Evolutionary conservation across 2,329 filamentous ascomycete genomes (phyloP).

Genomic region (Colletotrichum sp.): DNA sequence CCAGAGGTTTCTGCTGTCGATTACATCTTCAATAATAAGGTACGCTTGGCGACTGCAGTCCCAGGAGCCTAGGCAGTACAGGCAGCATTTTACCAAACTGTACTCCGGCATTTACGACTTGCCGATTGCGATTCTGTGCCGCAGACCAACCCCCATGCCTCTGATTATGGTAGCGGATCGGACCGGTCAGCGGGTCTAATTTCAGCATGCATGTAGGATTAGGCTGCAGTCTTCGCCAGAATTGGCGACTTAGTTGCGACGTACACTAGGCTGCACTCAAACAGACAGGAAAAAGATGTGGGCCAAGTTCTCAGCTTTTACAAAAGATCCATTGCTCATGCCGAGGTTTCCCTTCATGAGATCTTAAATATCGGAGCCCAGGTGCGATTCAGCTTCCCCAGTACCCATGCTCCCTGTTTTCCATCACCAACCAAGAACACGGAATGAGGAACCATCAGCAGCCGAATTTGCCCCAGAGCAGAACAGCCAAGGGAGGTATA

Average conservation of each 20-base stretch:
- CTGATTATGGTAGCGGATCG: background rate
- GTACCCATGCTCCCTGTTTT: accelerated
- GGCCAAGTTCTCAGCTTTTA: background rate
- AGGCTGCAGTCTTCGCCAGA: background rate
- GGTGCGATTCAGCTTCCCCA: background rate
- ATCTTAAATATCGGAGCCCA: background rate
- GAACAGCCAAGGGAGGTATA: background rate
- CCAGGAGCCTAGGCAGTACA: background rate
- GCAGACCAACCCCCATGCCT: background rate
- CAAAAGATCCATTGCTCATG: background rate
- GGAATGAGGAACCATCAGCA: background rate
- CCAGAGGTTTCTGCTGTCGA: background rate
- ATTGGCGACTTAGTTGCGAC: accelerated
- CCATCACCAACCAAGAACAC: background rate
- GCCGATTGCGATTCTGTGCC: background rate
- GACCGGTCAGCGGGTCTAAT: background rate
- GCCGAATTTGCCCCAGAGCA: background rate
- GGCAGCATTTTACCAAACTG: accelerated
- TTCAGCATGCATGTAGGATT: background rate
- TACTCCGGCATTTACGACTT: background rate
- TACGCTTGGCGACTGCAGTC: background rate
- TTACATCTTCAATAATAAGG: background rate
- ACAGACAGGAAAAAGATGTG: background rate
- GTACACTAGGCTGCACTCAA: background rate
- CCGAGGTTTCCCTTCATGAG: accelerated